Evolutionary conservation across 345 rosid genomes (phyloP).

Genomic region (Turritis glabra): DNA sequence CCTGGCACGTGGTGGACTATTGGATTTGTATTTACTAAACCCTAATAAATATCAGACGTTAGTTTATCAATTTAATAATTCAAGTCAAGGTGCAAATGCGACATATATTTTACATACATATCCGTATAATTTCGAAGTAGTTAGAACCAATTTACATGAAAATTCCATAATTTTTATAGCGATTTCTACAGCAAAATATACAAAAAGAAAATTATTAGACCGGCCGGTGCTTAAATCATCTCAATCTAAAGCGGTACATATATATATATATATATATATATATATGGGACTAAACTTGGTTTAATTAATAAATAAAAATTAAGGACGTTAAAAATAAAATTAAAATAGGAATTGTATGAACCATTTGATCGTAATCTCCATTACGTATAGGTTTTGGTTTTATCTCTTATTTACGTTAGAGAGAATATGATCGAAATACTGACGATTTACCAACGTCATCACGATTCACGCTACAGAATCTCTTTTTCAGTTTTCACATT

Average conservation of each 20-base stretch:
- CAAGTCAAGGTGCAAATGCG: conserved; percentile 4
- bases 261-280: too few relatives aligned
- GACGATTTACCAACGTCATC: conserved; percentile 30
- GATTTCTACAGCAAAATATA: not conserved
- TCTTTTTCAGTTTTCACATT: conserved; percentile 12
- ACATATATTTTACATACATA: not conserved
- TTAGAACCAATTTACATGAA: not conserved
- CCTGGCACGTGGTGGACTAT: conserved; percentile 56
- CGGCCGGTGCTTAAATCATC: not conserved
- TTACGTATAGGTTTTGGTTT: not conserved
- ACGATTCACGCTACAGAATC: conserved; percentile 4
- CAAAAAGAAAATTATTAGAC: not conserved
- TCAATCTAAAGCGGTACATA: not conserved
- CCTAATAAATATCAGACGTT: conserved; percentile 36
- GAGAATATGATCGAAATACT: not conserved
- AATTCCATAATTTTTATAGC: not conserved
- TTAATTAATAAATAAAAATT: not conserved
- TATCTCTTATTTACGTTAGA: not conserved
- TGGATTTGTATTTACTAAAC: conserved; percentile 20
- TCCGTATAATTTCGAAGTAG: not conserved
- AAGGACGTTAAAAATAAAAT: not conserved
- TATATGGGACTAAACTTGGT: not conserved
- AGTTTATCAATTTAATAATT: not conserved
- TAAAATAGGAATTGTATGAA: not conserved
- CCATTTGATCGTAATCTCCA: not conserved